phyloP scores from a whole-genome alignment of 2,329 filamentous ascomycete species.

The Graphiopsis chlorocephala region DNA sequence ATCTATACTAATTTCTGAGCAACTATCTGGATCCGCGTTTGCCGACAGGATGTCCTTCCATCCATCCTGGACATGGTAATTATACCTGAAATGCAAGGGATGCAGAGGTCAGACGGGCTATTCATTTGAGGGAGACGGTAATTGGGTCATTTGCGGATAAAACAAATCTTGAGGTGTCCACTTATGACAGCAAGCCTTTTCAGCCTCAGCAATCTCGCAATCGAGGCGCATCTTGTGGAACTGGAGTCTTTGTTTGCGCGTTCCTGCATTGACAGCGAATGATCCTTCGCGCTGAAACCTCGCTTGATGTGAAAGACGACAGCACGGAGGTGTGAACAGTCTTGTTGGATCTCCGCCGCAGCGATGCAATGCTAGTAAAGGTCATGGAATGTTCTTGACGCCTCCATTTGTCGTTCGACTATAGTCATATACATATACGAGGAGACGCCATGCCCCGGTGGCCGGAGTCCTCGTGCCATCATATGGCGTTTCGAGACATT shows the following conservation, averaged over 20 bases:
- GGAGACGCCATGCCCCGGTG: not conserved
- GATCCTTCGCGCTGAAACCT: constrained; percentile 1
- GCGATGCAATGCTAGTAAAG: not conserved
- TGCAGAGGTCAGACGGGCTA: not conserved
- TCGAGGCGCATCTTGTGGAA: not conserved
- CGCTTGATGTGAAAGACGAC: not conserved
- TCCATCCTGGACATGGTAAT: no score
- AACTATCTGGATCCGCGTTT: not conserved
- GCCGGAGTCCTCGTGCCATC: not conserved
- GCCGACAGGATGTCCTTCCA: no score
- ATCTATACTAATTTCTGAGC: not conserved
- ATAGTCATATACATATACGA: not conserved
- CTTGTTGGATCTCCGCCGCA: not conserved
- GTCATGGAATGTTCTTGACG: not conserved
- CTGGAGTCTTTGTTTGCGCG: constrained; percentile 1
- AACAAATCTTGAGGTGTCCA: not conserved
- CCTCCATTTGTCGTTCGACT: not conserved
- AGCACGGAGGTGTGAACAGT: not conserved
- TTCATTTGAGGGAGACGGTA: not conserved
- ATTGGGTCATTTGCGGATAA: not conserved
- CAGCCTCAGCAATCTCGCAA: constrained; percentile 1
- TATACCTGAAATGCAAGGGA: no score
- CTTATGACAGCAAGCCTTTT: not conserved
- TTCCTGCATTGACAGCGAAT: not conserved
- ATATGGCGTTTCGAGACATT: not conserved